Conservation (phyloP, 768 basidiomycete genomes). For the Naganishia kalamii region DNA sequence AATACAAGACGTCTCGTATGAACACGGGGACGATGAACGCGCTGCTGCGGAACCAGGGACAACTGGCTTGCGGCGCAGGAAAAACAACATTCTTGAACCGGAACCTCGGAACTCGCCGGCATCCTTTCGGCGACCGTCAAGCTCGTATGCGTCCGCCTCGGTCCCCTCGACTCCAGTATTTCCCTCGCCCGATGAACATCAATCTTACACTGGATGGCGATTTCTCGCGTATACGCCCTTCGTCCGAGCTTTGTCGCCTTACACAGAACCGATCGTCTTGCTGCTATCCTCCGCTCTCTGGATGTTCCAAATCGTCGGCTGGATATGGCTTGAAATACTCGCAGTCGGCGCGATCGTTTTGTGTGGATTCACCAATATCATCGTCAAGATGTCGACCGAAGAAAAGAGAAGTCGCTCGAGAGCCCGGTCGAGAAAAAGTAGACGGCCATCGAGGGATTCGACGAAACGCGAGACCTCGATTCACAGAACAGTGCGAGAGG, state of each 20-base stretch:
- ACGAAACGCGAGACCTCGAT: neutral
- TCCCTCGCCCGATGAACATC: too few relatives aligned
- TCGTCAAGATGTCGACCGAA: neutral
- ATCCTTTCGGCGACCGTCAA: conserved; percentile 9
- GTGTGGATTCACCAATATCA: conserved; percentile 1
- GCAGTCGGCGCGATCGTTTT: neutral
- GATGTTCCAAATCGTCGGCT: conserved; percentile 15
- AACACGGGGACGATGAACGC: neutral
- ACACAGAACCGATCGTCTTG: neutral
- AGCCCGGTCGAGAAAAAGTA: neutral
- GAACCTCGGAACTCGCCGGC: neutral
- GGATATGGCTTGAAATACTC: conserved; percentile 17
- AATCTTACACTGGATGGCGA: neutral
- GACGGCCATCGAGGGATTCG: neutral
- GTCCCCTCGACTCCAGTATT: neutral
- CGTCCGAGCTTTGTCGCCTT: neutral
- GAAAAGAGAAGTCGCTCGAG: neutral
- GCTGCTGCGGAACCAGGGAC: neutral
- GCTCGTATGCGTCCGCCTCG: neutral
- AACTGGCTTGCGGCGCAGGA: neutral
- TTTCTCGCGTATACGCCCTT: neutral
- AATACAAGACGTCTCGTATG: neutral
- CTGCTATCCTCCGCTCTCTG: neutral
- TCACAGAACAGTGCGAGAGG: too few relatives aligned
- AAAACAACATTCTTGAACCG: neutral